Conservation (phyloP, 75 land plant species). For the Azolla pinnata region DNA sequence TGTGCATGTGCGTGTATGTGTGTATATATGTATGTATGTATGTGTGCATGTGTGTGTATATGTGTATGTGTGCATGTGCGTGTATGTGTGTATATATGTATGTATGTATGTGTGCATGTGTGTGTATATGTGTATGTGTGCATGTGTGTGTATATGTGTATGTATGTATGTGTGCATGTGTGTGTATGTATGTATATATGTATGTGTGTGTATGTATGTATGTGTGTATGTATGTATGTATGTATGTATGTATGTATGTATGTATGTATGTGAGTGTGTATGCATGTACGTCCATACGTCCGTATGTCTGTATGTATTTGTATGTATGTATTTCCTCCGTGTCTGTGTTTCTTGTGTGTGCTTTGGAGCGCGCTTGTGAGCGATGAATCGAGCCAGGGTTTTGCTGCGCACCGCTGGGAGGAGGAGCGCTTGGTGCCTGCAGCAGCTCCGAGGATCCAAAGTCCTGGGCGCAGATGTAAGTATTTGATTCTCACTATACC, state of each 20-base stretch:
- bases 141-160: background rate
- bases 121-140: background rate
- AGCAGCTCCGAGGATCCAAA: too few relatives aligned
- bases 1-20: background rate
- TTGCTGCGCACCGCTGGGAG: too few relatives aligned
- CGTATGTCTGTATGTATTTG: background rate
- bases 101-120: background rate
- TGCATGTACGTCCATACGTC: background rate
- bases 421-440: too few relatives aligned
- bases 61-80: background rate
- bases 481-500: too few relatives aligned
- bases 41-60: background rate
- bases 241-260: background rate
- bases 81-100: background rate
- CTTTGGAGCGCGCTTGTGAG: too few relatives aligned
- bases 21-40: background rate
- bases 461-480: too few relatives aligned
- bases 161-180: background rate
- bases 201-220: background rate
- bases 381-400: too few relatives aligned
- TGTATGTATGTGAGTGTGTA: background rate
- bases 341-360: too few relatives aligned
- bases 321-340: background rate
- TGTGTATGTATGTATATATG: background rate
- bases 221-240: background rate